Conservation (phyloP, 2,329 filamentous ascomycete species). For the Colletotrichum sp. region DNA sequence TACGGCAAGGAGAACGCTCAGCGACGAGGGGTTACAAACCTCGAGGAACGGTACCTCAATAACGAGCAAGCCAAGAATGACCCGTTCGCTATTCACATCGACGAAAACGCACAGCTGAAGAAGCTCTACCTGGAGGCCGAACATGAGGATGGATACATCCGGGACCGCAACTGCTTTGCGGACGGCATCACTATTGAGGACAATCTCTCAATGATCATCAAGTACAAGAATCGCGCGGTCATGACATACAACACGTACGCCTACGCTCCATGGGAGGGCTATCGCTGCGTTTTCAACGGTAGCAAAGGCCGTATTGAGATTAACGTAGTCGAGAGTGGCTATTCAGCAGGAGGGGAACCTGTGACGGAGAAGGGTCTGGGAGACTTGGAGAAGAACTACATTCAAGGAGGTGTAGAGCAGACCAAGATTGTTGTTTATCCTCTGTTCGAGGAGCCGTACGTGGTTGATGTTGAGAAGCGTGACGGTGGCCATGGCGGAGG, state of each 20-base stretch:
- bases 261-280: constrained; percentile 52
- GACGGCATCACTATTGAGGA: constrained; percentile 57
- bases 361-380: constrained; percentile 23
- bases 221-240: constrained; percentile 45
- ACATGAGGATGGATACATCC: constrained; percentile 53
- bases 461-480: constrained; percentile 42
- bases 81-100: constrained; percentile 50
- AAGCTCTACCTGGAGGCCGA: constrained; percentile 52
- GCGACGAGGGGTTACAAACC: constrained; percentile 45
- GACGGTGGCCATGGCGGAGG: constrained; percentile 51
- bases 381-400: constrained; percentile 25
- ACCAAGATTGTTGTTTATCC: constrained; percentile 43
- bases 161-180: constrained; percentile 52
- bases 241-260: constrained; percentile 50
- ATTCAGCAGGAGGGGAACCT: constrained; percentile 50
- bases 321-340: constrained; percentile 50
- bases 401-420: constrained; percentile 41
- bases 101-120: constrained; percentile 44
- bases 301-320: constrained; percentile 50
- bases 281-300: constrained; percentile 45
- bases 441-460: constrained; percentile 45
- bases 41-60: constrained; percentile 42
- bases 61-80: constrained; percentile 46
- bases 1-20: constrained; percentile 68
- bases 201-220: constrained; percentile 50